Evolutionary conservation across 1,284 basidiomycete genomes (phyloP).

Genomic region (Microstroma glucosiphilum): DNA sequence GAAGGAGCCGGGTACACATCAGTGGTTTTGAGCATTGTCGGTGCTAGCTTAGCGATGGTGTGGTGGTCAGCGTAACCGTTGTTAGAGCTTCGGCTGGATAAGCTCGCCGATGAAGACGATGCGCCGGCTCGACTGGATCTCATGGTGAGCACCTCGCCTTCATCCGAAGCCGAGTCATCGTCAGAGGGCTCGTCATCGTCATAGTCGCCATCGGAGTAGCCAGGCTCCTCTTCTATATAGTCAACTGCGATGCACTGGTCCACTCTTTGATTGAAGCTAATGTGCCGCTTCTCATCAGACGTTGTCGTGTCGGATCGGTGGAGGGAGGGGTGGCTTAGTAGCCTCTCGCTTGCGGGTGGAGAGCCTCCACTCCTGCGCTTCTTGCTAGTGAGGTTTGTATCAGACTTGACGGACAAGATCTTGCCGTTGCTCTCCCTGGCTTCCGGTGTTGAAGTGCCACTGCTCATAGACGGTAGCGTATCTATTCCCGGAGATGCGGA

Average conservation of each 20-base stretch:
- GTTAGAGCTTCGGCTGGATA: slow-evolving; percentile 14
- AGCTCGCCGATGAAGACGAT: slow-evolving; percentile 2
- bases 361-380: slow-evolving; percentile 22
- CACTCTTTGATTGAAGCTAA: slow-evolving; percentile 96
- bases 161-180: slow-evolving; percentile 13
- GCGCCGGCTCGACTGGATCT: slow-evolving; percentile 28
- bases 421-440: neutral
- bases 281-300: slow-evolving; percentile 62
- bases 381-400: slow-evolving; percentile 29
- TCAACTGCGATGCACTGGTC: slow-evolving; percentile 94
- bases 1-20: slow-evolving; percentile 52
- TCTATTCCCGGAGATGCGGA: slow-evolving; percentile 57
- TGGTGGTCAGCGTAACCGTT: slow-evolving; percentile 14
- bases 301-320: slow-evolving; percentile 10
- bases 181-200: slow-evolving; percentile 51
- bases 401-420: slow-evolving; percentile 33
- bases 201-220: slow-evolving; percentile 51
- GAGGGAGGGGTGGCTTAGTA: slow-evolving; percentile 9
- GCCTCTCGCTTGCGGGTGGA: slow-evolving; percentile 15
- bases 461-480: slow-evolving; percentile 22
- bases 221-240: slow-evolving; percentile 35
- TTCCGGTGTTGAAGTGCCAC: slow-evolving; percentile 14
- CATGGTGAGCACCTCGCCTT: slow-evolving; percentile 51
- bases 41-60: slow-evolving; percentile 90
- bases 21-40: slow-evolving; percentile 79